phyloP scores from a whole-genome alignment of 2,329 filamentous ascomycete genomes.

The Pseudocercospora musae region DNA sequence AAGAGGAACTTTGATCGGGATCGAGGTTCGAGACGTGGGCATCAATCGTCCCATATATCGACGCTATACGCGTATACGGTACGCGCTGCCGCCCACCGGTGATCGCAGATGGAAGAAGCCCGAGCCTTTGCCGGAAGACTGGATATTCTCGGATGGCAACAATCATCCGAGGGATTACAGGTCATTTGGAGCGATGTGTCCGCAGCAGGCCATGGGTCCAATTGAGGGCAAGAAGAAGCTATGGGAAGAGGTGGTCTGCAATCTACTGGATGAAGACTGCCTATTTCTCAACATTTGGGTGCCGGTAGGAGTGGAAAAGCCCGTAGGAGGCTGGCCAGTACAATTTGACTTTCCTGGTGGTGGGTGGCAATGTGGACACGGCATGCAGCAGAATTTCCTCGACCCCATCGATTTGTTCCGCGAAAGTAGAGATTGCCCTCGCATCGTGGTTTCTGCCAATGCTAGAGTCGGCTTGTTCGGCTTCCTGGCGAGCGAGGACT shows the following conservation, averaged over 20 bases:
- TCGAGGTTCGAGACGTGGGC: constrained; percentile 15
- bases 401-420: constrained; percentile 21
- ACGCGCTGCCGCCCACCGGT: constrained; percentile 18
- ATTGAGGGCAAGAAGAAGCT: constrained; percentile 5
- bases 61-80: constrained; percentile 17
- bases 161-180: constrained; percentile 17
- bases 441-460: constrained; percentile 34
- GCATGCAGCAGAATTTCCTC: constrained; percentile 17
- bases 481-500: constrained; percentile 38
- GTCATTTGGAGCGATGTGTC: constrained; percentile 18
- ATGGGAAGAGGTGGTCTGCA: constrained; percentile 12
- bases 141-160: constrained; percentile 21
- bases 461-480: constrained; percentile 39
- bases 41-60: constrained; percentile 16
- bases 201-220: constrained; percentile 9
- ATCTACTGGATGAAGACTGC: constrained; percentile 20
- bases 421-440: constrained; percentile 14
- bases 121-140: constrained; percentile 18
- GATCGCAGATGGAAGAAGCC: constrained; percentile 21
- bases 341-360: constrained; percentile 17
- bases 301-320: constrained; percentile 16
- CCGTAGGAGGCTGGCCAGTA: constrained; percentile 18
- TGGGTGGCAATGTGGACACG: constrained; percentile 10
- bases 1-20: constrained; percentile 16
- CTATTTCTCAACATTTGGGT: constrained; percentile 22